Evolutionary conservation across 116 monocot genomes (phyloP).

Genomic region (Papilionanthe hybrid): DNA sequence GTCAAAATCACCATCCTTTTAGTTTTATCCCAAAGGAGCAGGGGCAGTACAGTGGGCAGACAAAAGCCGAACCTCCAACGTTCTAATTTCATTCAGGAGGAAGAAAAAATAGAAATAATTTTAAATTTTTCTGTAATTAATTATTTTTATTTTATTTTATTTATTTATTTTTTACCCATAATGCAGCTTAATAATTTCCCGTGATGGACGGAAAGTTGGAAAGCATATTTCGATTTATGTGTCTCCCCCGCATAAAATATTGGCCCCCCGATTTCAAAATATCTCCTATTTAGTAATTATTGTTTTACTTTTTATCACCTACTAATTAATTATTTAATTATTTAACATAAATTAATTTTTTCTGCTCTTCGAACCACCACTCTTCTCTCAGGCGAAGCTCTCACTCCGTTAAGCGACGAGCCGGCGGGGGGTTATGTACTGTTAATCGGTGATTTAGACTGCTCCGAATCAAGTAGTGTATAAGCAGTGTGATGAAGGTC

Average conservation of each 20-base stretch:
- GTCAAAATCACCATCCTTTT: neutral
- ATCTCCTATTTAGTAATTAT: slow-evolving; percentile 7
- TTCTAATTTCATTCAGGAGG: neutral
- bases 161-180: neutral
- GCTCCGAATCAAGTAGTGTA: neutral
- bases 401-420: neutral
- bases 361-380: neutral
- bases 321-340: slow-evolving; percentile 11
- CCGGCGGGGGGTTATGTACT: neutral
- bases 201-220: slow-evolving; percentile 4
- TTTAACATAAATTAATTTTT: slow-evolving; percentile 1
- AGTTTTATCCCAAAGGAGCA: neutral
- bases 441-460: neutral
- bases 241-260: slow-evolving; percentile 14
- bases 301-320: slow-evolving; percentile 1
- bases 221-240: slow-evolving; percentile 21
- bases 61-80: neutral
- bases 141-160: no score
- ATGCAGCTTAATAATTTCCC: neutral
- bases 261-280: neutral
- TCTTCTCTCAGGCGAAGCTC: neutral
- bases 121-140: neutral
- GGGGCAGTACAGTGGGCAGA: neutral
- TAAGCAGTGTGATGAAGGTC: neutral
- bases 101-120: slow-evolving; percentile 2